Evolutionary conservation across 1,284 basidiomycete species (phyloP), one percentile per base, ranked within the genome.

Genomic region (Apiotrichum veenhuisii): DNA sequence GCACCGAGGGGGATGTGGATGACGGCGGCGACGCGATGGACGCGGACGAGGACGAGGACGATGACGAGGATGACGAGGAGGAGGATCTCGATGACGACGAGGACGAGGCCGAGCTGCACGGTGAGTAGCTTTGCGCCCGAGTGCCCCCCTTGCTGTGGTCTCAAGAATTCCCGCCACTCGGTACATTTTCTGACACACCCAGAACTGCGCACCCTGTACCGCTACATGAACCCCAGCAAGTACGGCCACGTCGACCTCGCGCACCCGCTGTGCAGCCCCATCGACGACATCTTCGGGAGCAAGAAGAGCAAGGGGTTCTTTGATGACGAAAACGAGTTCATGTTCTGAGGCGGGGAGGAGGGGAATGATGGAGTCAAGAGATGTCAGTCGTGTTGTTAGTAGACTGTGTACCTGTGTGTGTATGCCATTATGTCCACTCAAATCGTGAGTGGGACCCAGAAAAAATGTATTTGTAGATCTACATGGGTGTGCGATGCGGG

Each of bases 181-280:
- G 15, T 37, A 18, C 7, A 14, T 14, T 15, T 20, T 18, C 44
- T 33, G 27, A 46, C 44, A 18, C 11, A 22, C n/a, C 17, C 27
- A 46, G 44, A 46, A 14, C 44, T 46, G 5, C 44, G 44, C 44
- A 46, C 44, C 11, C 44, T 46, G 5, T 46, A 46, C 18, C 27
- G n/a, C 10, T 46, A 46, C 44, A 46, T 46, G 44, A 46, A 46
- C 30, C 44, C 44, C 2, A 12, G 26, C 27, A 30, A 33, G 27
- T 46, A 46, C 27, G 44, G 26, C 18, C 5, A 33, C 5, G 44
- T 46, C 44, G 44, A 46, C 44, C 44, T 46, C 27, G 44, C 44
- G 44, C 27, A 46, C 44, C 44, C 44, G 27, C 44, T 46, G 17
- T 46, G 44, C 44, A 46, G 44, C 44, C 44, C 44, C 5, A 46